These are phyloP conservation scores for Microdochium trichocladiopsis DNA, from an alignment of 2,329 filamentous ascomycete genomes.

Conservation along the genomic window DNA sequence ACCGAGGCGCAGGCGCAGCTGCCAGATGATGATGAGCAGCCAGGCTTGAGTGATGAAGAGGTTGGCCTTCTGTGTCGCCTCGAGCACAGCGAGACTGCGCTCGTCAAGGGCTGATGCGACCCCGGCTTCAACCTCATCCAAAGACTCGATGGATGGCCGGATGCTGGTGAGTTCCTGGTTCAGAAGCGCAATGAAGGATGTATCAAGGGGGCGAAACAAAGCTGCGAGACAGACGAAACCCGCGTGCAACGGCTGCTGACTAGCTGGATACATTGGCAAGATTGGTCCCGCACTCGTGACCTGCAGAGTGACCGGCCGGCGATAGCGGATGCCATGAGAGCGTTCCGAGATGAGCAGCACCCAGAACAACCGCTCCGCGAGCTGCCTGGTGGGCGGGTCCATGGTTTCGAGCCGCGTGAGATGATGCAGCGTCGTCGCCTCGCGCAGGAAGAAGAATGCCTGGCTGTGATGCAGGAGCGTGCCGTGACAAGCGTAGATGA, in stretches of 20 bases:
- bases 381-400: slow-evolving; percentile 7
- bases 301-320: slow-evolving; percentile 33
- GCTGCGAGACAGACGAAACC: slow-evolving; percentile 32
- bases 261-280: slow-evolving; percentile 9
- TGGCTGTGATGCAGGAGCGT: slow-evolving; percentile 33
- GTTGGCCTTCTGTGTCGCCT: slow-evolving; percentile 37
- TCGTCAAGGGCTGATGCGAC: slow-evolving; percentile 28
- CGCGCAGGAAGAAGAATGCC: slow-evolving; percentile 35
- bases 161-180: slow-evolving; percentile 28
- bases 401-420: slow-evolving; percentile 23
- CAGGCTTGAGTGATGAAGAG: slow-evolving; percentile 35
- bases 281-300: slow-evolving; percentile 27
- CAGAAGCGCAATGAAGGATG: slow-evolving; percentile 30
- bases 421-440: slow-evolving; percentile 32
- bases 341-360: slow-evolving; percentile 34
- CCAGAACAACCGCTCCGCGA: slow-evolving; percentile 34
- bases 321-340: slow-evolving; percentile 36
- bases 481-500: slow-evolving; percentile 36
- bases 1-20: slow-evolving; percentile 33
- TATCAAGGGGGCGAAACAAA: slow-evolving; percentile 33
- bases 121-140: slow-evolving; percentile 26
- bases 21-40: slow-evolving; percentile 37
- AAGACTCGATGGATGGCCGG: slow-evolving; percentile 19
- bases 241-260: slow-evolving; percentile 20
- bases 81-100: slow-evolving; percentile 17